Evolutionary conservation across 768 basidiomycete species (phyloP).

Genomic region (Suillus hirtellus): DNA sequence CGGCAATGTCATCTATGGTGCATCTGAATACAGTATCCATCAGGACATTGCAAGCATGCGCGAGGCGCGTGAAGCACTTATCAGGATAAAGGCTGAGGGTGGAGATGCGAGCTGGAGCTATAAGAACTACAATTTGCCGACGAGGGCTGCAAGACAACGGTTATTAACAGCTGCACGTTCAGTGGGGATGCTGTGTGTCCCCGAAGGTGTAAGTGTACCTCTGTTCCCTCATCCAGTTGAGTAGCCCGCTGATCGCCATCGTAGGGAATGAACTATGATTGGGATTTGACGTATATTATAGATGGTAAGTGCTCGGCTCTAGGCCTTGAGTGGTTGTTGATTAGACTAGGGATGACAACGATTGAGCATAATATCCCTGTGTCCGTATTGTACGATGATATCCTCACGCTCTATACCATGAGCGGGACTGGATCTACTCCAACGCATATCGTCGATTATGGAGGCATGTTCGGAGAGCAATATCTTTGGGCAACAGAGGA

Average conservation of each 20-base stretch:
- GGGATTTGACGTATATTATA: slow-evolving; percentile 78
- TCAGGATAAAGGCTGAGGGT: slow-evolving; percentile 71
- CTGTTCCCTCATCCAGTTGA: not conserved
- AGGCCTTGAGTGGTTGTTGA: slow-evolving; percentile 3
- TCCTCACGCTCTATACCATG: slow-evolving; percentile 57
- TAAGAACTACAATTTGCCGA: slow-evolving; percentile 76
- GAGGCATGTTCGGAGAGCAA: slow-evolving; percentile 70
- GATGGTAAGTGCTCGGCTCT: slow-evolving; percentile 49
- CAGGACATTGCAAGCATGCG: slow-evolving; percentile 62
- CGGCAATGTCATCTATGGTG: slow-evolving; percentile 55
- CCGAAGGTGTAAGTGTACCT: slow-evolving; percentile 53
- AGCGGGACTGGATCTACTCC: slow-evolving; percentile 76
- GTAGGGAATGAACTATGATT: slow-evolving; percentile 75
- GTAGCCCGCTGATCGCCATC: not conserved
- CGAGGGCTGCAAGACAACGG: slow-evolving; percentile 67
- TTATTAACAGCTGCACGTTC: slow-evolving; percentile 61
- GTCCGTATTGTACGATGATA: slow-evolving; percentile 64
- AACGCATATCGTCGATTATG: slow-evolving; percentile 77
- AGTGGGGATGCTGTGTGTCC: slow-evolving; percentile 68
- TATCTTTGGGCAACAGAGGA: slow-evolving; percentile 65
- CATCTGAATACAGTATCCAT: slow-evolving; percentile 53
- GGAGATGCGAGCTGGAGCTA: slow-evolving; percentile 72
- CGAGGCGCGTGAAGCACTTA: slow-evolving; percentile 66
- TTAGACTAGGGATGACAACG: slow-evolving; percentile 66
- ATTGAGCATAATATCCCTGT: slow-evolving; percentile 72